Conservation (phyloP, 805 yeast genomes). For the Monosporozyma aquatica region DNA sequence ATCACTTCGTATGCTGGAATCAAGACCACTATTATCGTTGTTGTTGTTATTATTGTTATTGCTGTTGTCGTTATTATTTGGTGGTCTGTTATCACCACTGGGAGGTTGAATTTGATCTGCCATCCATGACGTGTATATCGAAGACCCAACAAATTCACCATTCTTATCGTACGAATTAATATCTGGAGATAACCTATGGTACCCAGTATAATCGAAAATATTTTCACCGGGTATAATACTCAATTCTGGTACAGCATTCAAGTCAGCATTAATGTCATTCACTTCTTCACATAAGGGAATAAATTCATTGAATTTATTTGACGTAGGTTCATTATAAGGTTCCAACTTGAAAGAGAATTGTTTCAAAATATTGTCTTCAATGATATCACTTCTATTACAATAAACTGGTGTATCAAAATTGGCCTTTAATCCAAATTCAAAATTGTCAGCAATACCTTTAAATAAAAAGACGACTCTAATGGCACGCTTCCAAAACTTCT, state of each 20-base stretch:
- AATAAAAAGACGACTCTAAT: slow-evolving; percentile 25
- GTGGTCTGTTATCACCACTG: no score
- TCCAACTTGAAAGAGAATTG: slow-evolving; percentile 21
- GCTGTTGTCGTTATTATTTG: not conserved
- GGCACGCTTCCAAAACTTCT: slow-evolving; percentile 28
- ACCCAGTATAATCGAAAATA: slow-evolving; percentile 28
- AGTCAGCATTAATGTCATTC: slow-evolving; percentile 16
- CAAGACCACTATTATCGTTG: not conserved
- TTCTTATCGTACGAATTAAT: slow-evolving; percentile 26
- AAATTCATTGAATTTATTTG: slow-evolving; percentile 7
- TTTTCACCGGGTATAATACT: slow-evolving; percentile 23
- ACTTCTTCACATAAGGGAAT: slow-evolving; percentile 15
- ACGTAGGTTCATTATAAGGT: slow-evolving; percentile 5
- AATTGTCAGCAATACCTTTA: slow-evolving; percentile 23
- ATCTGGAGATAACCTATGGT: slow-evolving; percentile 22
- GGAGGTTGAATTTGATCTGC: slow-evolving; percentile 7
- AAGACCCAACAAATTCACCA: slow-evolving; percentile 29
- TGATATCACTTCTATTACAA: slow-evolving; percentile 11
- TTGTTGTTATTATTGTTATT: not conserved
- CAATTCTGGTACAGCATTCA: slow-evolving; percentile 16
- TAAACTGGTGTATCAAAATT: slow-evolving; percentile 11
- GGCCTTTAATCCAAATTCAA: slow-evolving; percentile 12
- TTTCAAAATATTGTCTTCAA: slow-evolving; percentile 12
- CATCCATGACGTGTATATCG: slow-evolving; percentile 26
- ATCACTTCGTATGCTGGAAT: not conserved